These are phyloP conservation scores for Amaranthus cruentus DNA, from an alignment of 148 eudicot genomes.

Conservation along the genomic window DNA sequence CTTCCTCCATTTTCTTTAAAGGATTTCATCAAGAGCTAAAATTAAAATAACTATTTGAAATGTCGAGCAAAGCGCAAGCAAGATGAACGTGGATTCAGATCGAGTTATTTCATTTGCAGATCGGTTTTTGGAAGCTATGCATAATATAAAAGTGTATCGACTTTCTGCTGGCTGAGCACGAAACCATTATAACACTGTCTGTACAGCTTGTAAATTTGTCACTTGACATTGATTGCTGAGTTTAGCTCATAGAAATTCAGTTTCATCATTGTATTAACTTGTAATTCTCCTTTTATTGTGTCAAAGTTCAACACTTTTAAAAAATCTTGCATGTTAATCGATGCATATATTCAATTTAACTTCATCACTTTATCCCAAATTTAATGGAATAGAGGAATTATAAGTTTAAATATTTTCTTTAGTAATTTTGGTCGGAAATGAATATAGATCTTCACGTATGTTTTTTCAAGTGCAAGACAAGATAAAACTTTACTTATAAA, in stretches of 20 bases:
- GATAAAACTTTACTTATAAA: too few species aligned
- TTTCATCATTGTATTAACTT: neutral
- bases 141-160: neutral
- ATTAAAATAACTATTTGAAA: neutral
- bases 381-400: too few species aligned
- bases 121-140: constrained; percentile 8
- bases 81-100: constrained; percentile 8
- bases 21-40: constrained; percentile 62
- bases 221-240: neutral
- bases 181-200: constrained; percentile 15
- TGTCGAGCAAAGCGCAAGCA: constrained; percentile 3
- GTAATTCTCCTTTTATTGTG: neutral
- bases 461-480: too few species aligned
- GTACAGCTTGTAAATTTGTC: constrained; percentile 26
- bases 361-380: too few species aligned
- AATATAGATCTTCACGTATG: too few species aligned
- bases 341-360: too few species aligned
- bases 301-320: neutral
- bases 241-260: neutral
- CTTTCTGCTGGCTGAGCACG: constrained; percentile 12
- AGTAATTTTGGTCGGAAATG: too few species aligned
- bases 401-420: too few species aligned
- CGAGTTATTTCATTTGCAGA: neutral
- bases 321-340: too few species aligned
- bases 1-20: constrained; percentile 45